Conservation (phyloP, 2,329 filamentous ascomycete genomes). For the Alternaria angustiovoidea region DNA sequence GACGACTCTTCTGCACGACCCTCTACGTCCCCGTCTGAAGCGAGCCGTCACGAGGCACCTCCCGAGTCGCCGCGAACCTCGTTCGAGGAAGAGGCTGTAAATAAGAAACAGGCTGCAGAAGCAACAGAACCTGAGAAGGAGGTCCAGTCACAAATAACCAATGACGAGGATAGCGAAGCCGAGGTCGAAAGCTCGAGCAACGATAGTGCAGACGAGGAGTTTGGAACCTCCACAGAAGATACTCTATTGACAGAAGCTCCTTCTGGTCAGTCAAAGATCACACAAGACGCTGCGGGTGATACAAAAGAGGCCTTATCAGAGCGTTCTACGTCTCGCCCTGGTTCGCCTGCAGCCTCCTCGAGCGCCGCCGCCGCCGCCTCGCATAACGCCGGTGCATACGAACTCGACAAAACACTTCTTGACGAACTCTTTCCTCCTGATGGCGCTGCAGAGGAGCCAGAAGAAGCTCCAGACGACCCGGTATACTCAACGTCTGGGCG, state of each 20-base stretch:
- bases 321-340: not conserved
- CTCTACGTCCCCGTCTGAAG: conserved; percentile 49
- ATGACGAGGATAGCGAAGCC: not conserved
- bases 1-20: conserved; percentile 44
- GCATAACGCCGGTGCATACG: not conserved
- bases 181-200: conserved; percentile 2
- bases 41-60: conserved; percentile 40
- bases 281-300: not conserved
- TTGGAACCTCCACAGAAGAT: conserved; percentile 11
- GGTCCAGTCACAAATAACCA: not conserved
- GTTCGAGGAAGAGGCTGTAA: conserved; percentile 39
- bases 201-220: conserved; percentile 11
- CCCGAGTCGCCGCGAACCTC: conserved; percentile 49
- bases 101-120: not conserved
- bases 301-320: not conserved
- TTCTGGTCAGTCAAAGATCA: not conserved
- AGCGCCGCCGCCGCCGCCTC: not conserved
- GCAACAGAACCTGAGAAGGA: not conserved
- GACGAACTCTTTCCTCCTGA: conserved; percentile 37
- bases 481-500: conserved; percentile 46
- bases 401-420: conserved; percentile 33
- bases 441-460: conserved; percentile 10
- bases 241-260: conserved; percentile 7
- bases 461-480: conserved; percentile 38
- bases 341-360: not conserved